Evolutionary conservation across 2,329 filamentous ascomycete species (phyloP).

Genomic region (Septoria linicola): DNA sequence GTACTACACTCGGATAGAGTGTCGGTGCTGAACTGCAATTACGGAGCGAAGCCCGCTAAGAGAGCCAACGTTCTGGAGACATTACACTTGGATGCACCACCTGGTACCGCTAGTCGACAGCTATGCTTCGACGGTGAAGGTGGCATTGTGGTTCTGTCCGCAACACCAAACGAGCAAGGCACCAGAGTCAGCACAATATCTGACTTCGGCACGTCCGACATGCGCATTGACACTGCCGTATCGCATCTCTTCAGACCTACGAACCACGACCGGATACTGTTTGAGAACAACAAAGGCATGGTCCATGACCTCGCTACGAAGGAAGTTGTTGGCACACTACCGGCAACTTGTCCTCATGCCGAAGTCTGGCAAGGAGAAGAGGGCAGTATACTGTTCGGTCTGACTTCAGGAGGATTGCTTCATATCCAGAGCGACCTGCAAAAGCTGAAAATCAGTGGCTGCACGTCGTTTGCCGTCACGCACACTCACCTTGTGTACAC

Average conservation of each 20-base stretch:
- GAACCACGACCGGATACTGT: slow-evolving; percentile 27
- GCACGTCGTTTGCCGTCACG: slow-evolving; percentile 85
- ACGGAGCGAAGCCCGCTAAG: slow-evolving; percentile 53
- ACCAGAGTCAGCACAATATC: slow-evolving; percentile 18
- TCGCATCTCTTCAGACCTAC: slow-evolving; percentile 18
- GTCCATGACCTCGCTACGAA: slow-evolving; percentile 16
- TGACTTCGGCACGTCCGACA: slow-evolving; percentile 18
- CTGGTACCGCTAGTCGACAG: slow-evolving; percentile 40
- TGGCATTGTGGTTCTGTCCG: slow-evolving; percentile 38
- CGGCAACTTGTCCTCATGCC: slow-evolving; percentile 29
- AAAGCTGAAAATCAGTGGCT: slow-evolving; percentile 74
- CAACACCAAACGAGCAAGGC: slow-evolving; percentile 19
- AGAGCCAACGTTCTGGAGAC: slow-evolving; percentile 44
- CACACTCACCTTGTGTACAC: slow-evolving; percentile 84
- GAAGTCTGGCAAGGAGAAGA: slow-evolving; percentile 42
- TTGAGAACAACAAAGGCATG: slow-evolving; percentile 24
- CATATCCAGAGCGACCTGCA: slow-evolving; percentile 52
- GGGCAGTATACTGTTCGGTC: slow-evolving; percentile 54
- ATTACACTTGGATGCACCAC: slow-evolving; percentile 19
- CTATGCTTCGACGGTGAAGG: slow-evolving; percentile 48
- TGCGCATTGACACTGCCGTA: slow-evolving; percentile 12
- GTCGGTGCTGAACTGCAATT: slow-evolving; percentile 68
- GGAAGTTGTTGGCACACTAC: slow-evolving; percentile 22
- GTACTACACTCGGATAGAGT: slow-evolving; percentile 68
- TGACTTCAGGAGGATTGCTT: slow-evolving; percentile 74